Percentiles rank a stretch among this genome's conserved stretches.
These are phyloP conservation scores for Isabelozyma pseudorhagii DNA, from an alignment of 805 yeast genomes.

Conservation along the genomic window DNA sequence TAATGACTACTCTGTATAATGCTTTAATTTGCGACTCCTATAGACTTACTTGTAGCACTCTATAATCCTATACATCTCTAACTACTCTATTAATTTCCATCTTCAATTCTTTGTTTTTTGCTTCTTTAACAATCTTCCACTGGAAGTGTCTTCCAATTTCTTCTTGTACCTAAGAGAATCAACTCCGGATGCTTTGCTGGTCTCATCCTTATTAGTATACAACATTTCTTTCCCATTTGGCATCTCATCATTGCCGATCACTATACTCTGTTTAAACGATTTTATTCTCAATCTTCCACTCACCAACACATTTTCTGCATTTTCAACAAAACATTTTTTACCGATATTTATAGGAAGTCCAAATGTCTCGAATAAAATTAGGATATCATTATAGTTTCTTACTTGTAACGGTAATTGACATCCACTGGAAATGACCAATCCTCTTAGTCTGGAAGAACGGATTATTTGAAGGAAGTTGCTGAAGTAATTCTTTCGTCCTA, in stretches of 20 bases:
- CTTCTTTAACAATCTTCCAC: constrained; percentile 23
- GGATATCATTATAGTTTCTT: constrained; percentile 68
- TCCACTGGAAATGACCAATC: constrained; percentile 78
- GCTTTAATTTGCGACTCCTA: no score
- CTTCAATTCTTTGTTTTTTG: constrained; percentile 5
- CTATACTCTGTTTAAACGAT: constrained; percentile 75
- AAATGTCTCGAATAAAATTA: constrained; percentile 59
- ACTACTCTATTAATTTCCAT: background rate
- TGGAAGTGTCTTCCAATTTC: constrained; percentile 16
- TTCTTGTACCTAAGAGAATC: constrained; percentile 14
- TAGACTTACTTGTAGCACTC: no score
- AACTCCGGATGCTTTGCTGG: background rate
- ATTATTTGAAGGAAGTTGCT: constrained; percentile 71
- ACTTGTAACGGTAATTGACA: constrained; percentile 53
- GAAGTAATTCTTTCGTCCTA: constrained; percentile 59
- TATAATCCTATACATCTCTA: background rate
- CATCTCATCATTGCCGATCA: constrained; percentile 40
- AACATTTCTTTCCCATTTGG: constrained; percentile 22
- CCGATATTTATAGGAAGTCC: constrained; percentile 70
- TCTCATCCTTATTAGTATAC: constrained; percentile 5
- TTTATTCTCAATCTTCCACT: constrained; percentile 72
- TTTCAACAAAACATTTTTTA: constrained; percentile 52
- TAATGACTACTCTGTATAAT: no score
- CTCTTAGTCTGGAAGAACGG: constrained; percentile 78
- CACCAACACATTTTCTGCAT: constrained; percentile 62